These are phyloP conservation scores for Schwanniomyces polymorphus DNA, from an alignment of 805 yeast genomes.

Conservation along the genomic window DNA sequence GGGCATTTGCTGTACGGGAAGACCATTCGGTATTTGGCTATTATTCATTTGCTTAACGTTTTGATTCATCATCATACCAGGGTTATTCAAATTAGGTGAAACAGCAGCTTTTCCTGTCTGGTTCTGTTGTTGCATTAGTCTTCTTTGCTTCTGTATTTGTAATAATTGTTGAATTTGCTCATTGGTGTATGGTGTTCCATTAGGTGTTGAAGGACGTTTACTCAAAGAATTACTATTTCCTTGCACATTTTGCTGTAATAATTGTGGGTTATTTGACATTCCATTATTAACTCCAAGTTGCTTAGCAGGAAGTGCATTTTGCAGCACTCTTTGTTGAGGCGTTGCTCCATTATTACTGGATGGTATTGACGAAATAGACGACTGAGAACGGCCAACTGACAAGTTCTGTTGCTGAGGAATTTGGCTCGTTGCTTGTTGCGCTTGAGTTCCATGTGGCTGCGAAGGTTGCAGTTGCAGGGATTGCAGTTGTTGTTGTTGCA, in stretches of 20 bases:
- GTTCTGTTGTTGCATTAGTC: constrained; percentile 46
- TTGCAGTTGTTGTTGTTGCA: constrained; percentile 30
- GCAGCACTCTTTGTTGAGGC: constrained; percentile 5
- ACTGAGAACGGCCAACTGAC: constrained; percentile 2
- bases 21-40: constrained; percentile 1
- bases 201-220: constrained; percentile 47
- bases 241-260: constrained; percentile 4
- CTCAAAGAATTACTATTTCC: constrained; percentile 3
- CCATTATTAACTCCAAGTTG: neutral
- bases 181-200: constrained; percentile 57
- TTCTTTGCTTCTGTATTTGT: constrained; percentile 52
- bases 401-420: neutral
- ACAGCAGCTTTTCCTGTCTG: constrained; percentile 20
- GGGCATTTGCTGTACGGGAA: constrained; percentile 2
- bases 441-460: neutral
- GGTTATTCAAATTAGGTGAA: neutral
- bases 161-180: constrained; percentile 62
- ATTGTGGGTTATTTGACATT: neutral
- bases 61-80: neutral
- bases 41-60: constrained; percentile 2
- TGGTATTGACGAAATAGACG: neutral
- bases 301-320: neutral
- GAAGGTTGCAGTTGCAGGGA: neutral
- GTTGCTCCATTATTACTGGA: neutral
- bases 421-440: constrained; percentile 4